Conservation (phyloP, 768 basidiomycete species). For the Leccinum arenicola region DNA sequence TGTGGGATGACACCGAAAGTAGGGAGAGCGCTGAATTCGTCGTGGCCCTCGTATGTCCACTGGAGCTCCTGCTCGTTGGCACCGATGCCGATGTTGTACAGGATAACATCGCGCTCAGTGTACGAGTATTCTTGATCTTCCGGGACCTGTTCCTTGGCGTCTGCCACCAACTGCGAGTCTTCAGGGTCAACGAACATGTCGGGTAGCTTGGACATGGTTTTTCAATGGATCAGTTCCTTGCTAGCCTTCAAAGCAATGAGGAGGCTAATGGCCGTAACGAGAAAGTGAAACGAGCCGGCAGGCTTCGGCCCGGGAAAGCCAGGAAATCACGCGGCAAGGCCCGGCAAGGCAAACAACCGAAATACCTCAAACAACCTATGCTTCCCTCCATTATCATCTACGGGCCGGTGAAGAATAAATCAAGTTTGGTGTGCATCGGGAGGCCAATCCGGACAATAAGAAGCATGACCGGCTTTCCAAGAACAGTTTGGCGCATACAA, state of each 20-base stretch:
- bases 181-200: slow-evolving; percentile 68
- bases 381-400: too few relatives aligned
- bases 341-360: too few relatives aligned
- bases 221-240: background rate
- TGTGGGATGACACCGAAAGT: slow-evolving; percentile 97
- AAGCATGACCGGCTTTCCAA: too few relatives aligned
- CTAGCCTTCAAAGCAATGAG: background rate
- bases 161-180: slow-evolving; percentile 77
- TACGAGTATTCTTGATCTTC: slow-evolving; percentile 67
- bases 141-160: slow-evolving; percentile 66
- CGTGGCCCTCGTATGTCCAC: slow-evolving; percentile 88
- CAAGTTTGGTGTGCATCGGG: too few relatives aligned
- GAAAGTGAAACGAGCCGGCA: too few relatives aligned
- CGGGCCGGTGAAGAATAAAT: too few relatives aligned
- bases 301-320: too few relatives aligned
- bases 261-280: too few relatives aligned
- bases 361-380: too few relatives aligned
- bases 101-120: slow-evolving; percentile 85
- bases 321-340: too few relatives aligned
- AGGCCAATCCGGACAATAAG: too few relatives aligned
- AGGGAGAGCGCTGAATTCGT: slow-evolving; percentile 81
- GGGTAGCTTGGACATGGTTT: slow-evolving; percentile 38
- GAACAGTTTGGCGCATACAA: too few relatives aligned
- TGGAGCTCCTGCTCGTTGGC: slow-evolving; percentile 91
- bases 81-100: slow-evolving; percentile 95